Conservation (phyloP, 2,329 filamentous ascomycete genomes). For the Didymosphaeria variabile region DNA sequence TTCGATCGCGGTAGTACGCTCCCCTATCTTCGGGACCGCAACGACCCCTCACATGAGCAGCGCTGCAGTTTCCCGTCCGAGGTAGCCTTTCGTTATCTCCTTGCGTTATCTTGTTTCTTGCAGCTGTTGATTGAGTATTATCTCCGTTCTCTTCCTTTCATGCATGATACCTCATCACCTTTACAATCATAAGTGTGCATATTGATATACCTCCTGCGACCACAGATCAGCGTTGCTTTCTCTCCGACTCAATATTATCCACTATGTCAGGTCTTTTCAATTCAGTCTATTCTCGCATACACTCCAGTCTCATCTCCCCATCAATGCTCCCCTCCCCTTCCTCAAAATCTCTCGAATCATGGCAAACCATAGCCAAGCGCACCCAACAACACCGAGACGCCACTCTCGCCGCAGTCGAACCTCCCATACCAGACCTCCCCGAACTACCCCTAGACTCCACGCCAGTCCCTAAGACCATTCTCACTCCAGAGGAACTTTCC, state of each 20-base stretch:
- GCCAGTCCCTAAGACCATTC: constrained; percentile 55
- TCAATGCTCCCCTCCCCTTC: constrained; percentile 4
- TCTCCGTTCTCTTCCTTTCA: not conserved
- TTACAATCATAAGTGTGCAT: not conserved
- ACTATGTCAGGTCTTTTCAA: not conserved
- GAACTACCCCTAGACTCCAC: constrained; percentile 57
- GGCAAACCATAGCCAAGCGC: constrained; percentile 59
- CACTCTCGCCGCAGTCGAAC: constrained; percentile 54
- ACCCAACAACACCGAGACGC: constrained; percentile 58
- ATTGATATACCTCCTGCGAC: not conserved
- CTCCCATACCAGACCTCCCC: constrained; percentile 50
- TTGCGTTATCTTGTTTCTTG: not conserved
- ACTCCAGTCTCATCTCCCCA: constrained; percentile 3
- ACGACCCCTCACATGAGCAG: constrained; percentile 1
- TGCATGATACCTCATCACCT: not conserved
- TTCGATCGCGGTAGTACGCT: not conserved
- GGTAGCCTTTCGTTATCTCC: constrained; percentile 3
- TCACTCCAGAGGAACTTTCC: constrained; percentile 58
- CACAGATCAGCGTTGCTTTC: not conserved
- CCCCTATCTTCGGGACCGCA: not conserved
- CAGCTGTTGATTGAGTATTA: constrained; percentile 1
- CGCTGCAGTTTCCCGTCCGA: not conserved
- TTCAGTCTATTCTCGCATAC: constrained; percentile 1
- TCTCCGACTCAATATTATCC: not conserved
- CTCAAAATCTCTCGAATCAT: constrained; percentile 30